Evolutionary conservation across 2,329 filamentous ascomycete species (phyloP), one percentile per base, ranked within the genome.

Genomic region (Fusarium sp.): DNA sequence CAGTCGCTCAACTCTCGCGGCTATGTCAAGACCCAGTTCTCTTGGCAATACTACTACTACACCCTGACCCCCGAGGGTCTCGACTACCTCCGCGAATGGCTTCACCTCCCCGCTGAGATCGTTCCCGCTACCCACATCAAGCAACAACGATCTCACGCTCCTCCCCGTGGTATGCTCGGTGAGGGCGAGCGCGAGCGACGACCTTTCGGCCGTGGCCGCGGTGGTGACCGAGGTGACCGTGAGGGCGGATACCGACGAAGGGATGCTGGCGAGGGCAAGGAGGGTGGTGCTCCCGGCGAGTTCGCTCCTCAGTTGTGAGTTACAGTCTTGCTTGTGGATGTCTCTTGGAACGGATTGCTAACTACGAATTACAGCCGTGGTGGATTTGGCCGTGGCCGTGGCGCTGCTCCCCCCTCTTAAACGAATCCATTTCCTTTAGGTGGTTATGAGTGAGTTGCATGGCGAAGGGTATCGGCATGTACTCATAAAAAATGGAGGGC

Each of bases 31-130:
- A 99, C 96, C 78, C 96, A 96, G 85, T 99, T 99, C 92, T 97
- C 94, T 75, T 97, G 94, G 94, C 94, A 97, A 87, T 97, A 94
- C 90, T 97, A 98, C 92, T 99, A 99, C 92, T 99, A 99, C 91
- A 97, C 96, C 85, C 91, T 99, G 85, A 97, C 95, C 83, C 93
- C 94, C 81, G 94, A 98, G 89, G 96, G 96, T 86, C 95, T 99
- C 83, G 95, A 98, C 88, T 99, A 99, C 90, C 94, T 99, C 83
- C 95, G 96, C 82, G 96, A 99, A 89, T 99, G 96, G 96, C 94
- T 99, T 78, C 96, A 99, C 87, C 92, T 99, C 78, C 96, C 96
- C 79, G 94, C 96, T 82, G 96, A 99, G 90, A 97, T 99, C 81
- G 96, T 99, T 76, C 96, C 96, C 77, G 94, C 96, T 80, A 99